Evolutionary conservation across 768 basidiomycete genomes (phyloP), one percentile per base, ranked within the genome.

Genomic region (Xerocomus brunneocitrinus): DNA sequence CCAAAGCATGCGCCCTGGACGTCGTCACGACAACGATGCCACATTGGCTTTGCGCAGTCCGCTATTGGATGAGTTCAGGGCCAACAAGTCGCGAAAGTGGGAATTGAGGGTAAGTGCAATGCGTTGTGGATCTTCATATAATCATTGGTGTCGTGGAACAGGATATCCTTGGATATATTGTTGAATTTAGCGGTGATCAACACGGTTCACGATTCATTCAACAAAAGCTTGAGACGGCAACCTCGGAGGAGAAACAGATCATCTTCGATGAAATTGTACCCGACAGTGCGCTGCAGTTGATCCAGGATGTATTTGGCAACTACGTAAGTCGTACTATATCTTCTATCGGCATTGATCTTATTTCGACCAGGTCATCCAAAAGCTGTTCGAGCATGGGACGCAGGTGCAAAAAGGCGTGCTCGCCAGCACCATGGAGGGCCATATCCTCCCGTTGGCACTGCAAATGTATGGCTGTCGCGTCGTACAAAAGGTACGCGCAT

Each of bases 201-300:
- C 89, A 95, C 58, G 95, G 94, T n/a, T 97, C 94, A n/a, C 84
- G 95, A 8, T 93, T 98, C 70, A 94, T 99, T 56, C 95, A 98
- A 67, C 84, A 89, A 61, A 87, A 88, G 64, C 76, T 98, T 39
- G 85, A 89, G 66, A 74, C 72, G 2, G 87, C 91, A 5, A 77
- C 81, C n/a, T 76, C 77, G 36, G 91, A 91, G 54, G 92, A 93
- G 62, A 86, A 83, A 66, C 82, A 89, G 59, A 67, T 75, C 32
- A 77, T 95, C 35, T 97, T 93, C 57, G 84, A 89, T 46, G 95
- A 98, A 73, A 89, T 98, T 60, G 79, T 90, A 22, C 91, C 92
- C 24, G 70, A 79, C 40, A 83, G 87, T 62, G 78, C 83, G 4
- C 69, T 93, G 44, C 80, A 84, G 49, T 77, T 98, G 50, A 87